A percentile compares a stretch with the other conserved stretches of the same genome.
Conservation (phyloP, 1,284 basidiomycete species). For the Trametes sp. region DNA sequence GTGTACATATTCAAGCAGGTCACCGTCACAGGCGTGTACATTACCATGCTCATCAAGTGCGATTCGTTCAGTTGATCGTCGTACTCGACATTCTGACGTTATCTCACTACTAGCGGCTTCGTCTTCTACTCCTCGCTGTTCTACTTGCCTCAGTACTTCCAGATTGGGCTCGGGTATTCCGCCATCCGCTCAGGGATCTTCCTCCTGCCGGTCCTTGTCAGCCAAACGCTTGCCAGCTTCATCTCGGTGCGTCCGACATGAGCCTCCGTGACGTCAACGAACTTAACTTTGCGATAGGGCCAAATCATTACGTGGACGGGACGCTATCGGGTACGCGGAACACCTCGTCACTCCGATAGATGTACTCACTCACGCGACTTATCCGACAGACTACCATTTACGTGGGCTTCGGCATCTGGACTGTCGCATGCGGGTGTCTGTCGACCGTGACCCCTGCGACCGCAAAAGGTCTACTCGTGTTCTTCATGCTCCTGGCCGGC, state of each 20-base stretch:
- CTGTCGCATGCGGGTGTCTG: constrained; percentile 72
- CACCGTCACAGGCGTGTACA: constrained; percentile 76
- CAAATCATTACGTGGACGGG: constrained; percentile 71
- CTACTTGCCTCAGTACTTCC: constrained; percentile 80
- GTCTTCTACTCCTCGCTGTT: constrained; percentile 68
- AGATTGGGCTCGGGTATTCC: constrained; percentile 70
- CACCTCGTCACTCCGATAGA: neutral
- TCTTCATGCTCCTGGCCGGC: constrained; percentile 75
- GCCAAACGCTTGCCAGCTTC: constrained; percentile 66
- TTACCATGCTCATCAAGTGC: constrained; percentile 72
- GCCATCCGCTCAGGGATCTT: constrained; percentile 70
- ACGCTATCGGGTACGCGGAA: constrained; percentile 58
- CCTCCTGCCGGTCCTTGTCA: constrained; percentile 69
- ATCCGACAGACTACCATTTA: constrained; percentile 62
- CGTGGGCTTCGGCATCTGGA: constrained; percentile 73
- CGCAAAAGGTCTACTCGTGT: constrained; percentile 59
- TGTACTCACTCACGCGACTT: no score
- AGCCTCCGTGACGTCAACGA: no score
- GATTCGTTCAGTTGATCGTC: constrained; percentile 13
- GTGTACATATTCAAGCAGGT: constrained; percentile 76
- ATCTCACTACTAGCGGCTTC: constrained; percentile 50
- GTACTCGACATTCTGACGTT: neutral
- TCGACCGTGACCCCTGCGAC: constrained; percentile 64
- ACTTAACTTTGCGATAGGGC: constrained; percentile 49
- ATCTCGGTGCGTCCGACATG: constrained; percentile 51